Conservation (phyloP, 345 rosid genomes). For the Abelmoschus esculentus region DNA sequence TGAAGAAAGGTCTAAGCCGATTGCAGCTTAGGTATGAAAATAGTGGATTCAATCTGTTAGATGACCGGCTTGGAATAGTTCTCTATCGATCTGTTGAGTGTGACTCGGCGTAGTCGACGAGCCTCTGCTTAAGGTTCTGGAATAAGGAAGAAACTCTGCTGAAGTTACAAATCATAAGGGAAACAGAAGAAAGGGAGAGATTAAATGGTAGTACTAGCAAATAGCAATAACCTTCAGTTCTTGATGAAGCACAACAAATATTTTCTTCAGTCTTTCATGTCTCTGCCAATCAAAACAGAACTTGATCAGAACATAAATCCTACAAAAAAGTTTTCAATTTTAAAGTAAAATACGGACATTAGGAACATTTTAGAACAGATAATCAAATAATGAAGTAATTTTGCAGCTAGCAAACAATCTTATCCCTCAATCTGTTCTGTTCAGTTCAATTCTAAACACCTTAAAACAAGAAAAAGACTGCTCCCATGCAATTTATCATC, state of each 20-base stretch:
- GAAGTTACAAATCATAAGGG: not conserved
- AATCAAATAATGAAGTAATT: not conserved
- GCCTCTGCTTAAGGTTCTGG: conserved; percentile 81
- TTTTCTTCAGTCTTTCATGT: conserved; percentile 70
- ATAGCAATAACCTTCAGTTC: conserved; percentile 54
- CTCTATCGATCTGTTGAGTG: conserved; percentile 34
- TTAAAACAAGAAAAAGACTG: conserved; percentile 1
- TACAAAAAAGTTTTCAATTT: not conserved
- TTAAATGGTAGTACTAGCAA: not conserved
- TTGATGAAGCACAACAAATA: conserved; percentile 68
- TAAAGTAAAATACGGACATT: not conserved
- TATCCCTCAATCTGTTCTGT: not conserved
- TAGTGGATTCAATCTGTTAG: not conserved
- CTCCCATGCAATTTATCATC: not conserved
- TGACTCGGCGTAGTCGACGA: conserved; percentile 48
- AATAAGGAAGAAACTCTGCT: conserved; percentile 10
- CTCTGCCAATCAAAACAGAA: conserved; percentile 42
- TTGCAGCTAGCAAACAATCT: not conserved
- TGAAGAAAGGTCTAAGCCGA: not conserved
- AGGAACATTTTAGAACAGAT: not conserved
- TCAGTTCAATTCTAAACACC: not conserved
- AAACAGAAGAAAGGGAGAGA: not conserved
- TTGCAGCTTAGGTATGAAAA: not conserved
- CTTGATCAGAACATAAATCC: not conserved
- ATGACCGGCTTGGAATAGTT: not conserved